Evolutionary conservation across 208 protist genomes (phyloP), one percentile per base, ranked within the genome.

Genomic region (Trypanosoma caninum): DNA sequence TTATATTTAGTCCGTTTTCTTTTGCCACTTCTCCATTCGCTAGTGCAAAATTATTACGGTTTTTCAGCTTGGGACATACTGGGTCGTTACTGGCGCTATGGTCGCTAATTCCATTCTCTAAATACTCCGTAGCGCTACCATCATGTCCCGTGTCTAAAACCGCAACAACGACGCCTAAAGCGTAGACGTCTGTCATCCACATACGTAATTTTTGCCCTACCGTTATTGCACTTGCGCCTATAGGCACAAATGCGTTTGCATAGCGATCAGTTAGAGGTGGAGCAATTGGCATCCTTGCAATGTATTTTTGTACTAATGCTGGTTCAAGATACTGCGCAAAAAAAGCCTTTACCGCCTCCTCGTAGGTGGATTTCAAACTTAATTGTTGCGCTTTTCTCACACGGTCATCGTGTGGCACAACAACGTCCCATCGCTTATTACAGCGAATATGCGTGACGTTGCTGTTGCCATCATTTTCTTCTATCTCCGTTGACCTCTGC

Each of bases 161-260:
- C 5, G 67, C 59, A 31, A 72, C 57, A 41, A 89, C 72, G 0
- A 72, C 84, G 25, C 71, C 87, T 6, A 94, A 50, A 0, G 87
- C 87, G 67, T 94, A 94, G 22, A 94, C 69, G 48, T 94, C 65
- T 14, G 79, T 88, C 87, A 94, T 94, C 84, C 87, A 94, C 40
- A 94, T 62, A 18, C 87, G 83, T 52, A 94, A 79, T 64, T 94
- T 94, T 52, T 82, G 64, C 38, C 84, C 87, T 4, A 71, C 58
- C 8, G 44, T 40, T 20, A 91, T 35, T 18, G 64, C 61, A 13
- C 62, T 46, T 4, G 69, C 65, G 4, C 70, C 63, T n/a, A 82
- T 52, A 23, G 58, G 74, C 1, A 55, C 33, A 52, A 86, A 93
- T 25, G 46, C 20, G 37, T 81, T 82, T 8, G 37, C 54, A 16